Percentiles rank a stretch among this genome's conserved stretches.
phyloP scores from a whole-genome alignment of 352 stramenopile genomes.

The Peronospora farinosa region DNA sequence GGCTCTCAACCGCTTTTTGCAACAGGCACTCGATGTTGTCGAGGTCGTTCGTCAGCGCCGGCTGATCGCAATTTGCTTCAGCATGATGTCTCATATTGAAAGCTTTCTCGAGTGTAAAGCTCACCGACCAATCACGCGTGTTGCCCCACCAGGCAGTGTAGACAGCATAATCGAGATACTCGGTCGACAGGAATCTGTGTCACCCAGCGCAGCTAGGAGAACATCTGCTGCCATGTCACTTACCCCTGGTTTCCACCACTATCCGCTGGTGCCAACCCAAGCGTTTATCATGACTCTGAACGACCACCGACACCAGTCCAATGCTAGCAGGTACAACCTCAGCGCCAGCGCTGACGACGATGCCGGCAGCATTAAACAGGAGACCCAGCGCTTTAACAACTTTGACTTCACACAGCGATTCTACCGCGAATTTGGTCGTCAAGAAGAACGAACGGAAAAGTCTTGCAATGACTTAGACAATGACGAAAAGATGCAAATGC shows the following conservation, averaged over 20 bases:
- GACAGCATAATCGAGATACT: slow-evolving; percentile 4
- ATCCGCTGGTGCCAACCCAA: slow-evolving; percentile 22
- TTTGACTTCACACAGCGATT: slow-evolving; percentile 31
- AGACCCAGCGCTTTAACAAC: slow-evolving; percentile 25
- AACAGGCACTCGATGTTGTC: slow-evolving; percentile 45
- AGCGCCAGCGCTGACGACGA: slow-evolving; percentile 19
- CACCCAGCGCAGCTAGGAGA: slow-evolving; percentile 20
- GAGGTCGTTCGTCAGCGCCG: slow-evolving; percentile 51
- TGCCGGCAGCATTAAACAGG: slow-evolving; percentile 10
- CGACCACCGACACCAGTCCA: slow-evolving; percentile 15
- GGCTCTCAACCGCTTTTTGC: slow-evolving; percentile 56
- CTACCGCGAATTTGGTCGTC: slow-evolving; percentile 33
- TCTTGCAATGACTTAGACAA: slow-evolving; percentile 37
- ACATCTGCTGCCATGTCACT: slow-evolving; percentile 22
- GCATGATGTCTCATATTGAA: slow-evolving; percentile 62
- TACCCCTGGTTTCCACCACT: slow-evolving; percentile 24
- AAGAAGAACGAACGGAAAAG: slow-evolving; percentile 14
- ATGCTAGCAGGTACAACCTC: slow-evolving; percentile 10
- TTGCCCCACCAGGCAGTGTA: slow-evolving; percentile 7
- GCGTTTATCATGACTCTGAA: slow-evolving; percentile 23
- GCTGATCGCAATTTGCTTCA: slow-evolving; percentile 68
- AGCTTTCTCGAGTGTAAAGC: slow-evolving; percentile 48
- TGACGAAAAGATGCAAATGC: slow-evolving; percentile 41
- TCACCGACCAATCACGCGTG: slow-evolving; percentile 20
- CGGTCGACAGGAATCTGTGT: slow-evolving; percentile 4